Evolutionary conservation across 805 yeast genomes (phyloP), one percentile per base, ranked within the genome.

Genomic region (Candida nitratophila): DNA sequence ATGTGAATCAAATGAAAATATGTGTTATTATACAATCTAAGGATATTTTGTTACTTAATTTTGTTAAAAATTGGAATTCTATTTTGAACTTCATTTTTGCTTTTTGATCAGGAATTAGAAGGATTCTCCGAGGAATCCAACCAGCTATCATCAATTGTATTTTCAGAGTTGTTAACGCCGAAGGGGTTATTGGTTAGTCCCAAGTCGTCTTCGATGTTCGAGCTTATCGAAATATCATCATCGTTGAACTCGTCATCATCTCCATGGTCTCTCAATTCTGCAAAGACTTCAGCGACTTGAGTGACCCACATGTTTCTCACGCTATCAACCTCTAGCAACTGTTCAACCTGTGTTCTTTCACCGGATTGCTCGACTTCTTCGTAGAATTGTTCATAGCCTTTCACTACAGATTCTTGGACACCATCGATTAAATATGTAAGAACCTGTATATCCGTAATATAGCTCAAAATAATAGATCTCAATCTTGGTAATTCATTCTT

Each of bases 251-350:
- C 39, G 6, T 47, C 55, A 34, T 34, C 24, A 9, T 38, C 40
- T 4, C 46, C 54, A 15, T 43, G 8, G 14, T 29, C 32, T 29
- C 32, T 41, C 7, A 47, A 24, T 6, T 49, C 53, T 10, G 55
- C 58, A 36, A 65, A 56, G 54, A 68, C 54, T 17, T 51, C 54
- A 19, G 55, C 49, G 16, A 64, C 65, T 6, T 61, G 50, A 15
- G 61, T 65, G 8, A 67, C 69, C 59, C 69, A 56, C 2, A 54
- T 37, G 3, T 59, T 51, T 33, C 73, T 66, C 49, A 86, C 67
- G 0, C 80, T 73, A 47, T 85, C 95, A 5, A 74, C 69, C 46
- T 81, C 87, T 74, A 83, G 73, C 14, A 86, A 57, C 10, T 72
- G 77, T 17, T 75, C 74, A 9, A 71, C 51, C 7, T 66, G 60